Evolutionary conservation across 805 yeast species (phyloP).

Genomic region (Nakazawaea ishiwadae): DNA sequence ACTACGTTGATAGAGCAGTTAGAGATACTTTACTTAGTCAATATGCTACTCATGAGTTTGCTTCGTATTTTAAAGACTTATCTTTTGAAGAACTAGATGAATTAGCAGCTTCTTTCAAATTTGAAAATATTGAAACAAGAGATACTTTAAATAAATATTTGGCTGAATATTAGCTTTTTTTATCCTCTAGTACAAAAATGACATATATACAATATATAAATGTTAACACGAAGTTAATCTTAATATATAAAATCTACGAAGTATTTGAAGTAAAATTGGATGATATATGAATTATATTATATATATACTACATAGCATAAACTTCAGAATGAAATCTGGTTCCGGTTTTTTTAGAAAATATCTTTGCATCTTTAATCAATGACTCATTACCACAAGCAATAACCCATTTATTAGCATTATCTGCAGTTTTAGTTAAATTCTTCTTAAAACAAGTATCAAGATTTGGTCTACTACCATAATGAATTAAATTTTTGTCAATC

Average conservation of each 20-base stretch:
- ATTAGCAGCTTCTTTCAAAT: conserved; percentile 45
- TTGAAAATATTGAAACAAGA: conserved; percentile 39
- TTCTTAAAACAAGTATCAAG: conserved; percentile 28
- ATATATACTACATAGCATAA: conserved; percentile 27
- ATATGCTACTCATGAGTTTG: conserved; percentile 39
- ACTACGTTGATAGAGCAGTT: conserved; percentile 33
- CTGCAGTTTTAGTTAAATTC: conserved; percentile 24
- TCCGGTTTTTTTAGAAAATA: conserved; percentile 30
- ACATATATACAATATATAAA: neutral
- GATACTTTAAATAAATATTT: conserved; percentile 32
- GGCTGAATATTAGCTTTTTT: neutral
- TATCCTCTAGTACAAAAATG: neutral
- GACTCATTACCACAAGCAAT: conserved; percentile 55
- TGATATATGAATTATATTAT: too few relatives aligned
- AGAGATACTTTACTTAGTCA: conserved; percentile 41
- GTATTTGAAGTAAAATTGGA: too few relatives aligned
- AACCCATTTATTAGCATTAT: conserved; percentile 41
- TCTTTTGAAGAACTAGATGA: conserved; percentile 43
- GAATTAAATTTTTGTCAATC: conserved; percentile 14
- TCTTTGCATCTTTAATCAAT: conserved; percentile 34
- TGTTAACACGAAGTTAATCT: neutral
- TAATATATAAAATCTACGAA: too few relatives aligned
- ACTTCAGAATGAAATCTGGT: conserved; percentile 40
- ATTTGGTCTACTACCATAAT: conserved; percentile 39
- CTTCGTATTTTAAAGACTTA: conserved; percentile 37